phyloP scores from a whole-genome alignment of 371 early-diverging fungal species.

The Choanephora cucurbitarum region DNA sequence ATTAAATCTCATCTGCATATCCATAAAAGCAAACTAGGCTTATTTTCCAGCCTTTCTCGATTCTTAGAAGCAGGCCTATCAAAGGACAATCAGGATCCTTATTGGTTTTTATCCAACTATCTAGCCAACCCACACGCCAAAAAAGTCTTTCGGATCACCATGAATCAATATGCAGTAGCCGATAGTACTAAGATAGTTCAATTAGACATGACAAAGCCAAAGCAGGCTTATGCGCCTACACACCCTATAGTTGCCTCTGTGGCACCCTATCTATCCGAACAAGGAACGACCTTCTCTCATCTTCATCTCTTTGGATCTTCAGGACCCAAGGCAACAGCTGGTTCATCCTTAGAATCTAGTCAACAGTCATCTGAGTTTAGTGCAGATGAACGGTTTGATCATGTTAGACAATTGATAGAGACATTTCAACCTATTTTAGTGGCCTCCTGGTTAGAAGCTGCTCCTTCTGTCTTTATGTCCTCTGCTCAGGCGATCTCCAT shows the following conservation, averaged over 20 bases:
- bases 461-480: slow-evolving; percentile 63
- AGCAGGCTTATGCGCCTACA: slow-evolving; percentile 17
- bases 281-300: slow-evolving; percentile 27
- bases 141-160: slow-evolving; percentile 40
- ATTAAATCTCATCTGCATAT: slow-evolving; percentile 48
- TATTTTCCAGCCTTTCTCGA: slow-evolving; percentile 38
- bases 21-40: slow-evolving; percentile 44
- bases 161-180: slow-evolving; percentile 11
- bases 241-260: slow-evolving; percentile 18
- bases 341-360: neutral
- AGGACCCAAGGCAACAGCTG: slow-evolving; percentile 17
- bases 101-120: slow-evolving; percentile 58
- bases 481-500: slow-evolving; percentile 29
- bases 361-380: slow-evolving; percentile 18
- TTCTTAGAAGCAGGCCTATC: slow-evolving; percentile 51
- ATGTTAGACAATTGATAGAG: slow-evolving; percentile 44
- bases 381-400: slow-evolving; percentile 23
- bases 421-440: slow-evolving; percentile 67
- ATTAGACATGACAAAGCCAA: too few relatives aligned
- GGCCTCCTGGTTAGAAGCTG: slow-evolving; percentile 75
- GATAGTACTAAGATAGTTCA: slow-evolving; percentile 11
- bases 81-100: slow-evolving; percentile 28
- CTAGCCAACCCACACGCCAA: slow-evolving; percentile 48
- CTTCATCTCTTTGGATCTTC: slow-evolving; percentile 45
- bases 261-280: slow-evolving; percentile 25